phyloP scores from a whole-genome alignment of 2,329 filamentous ascomycete species.

The Xylaria sp. region DNA sequence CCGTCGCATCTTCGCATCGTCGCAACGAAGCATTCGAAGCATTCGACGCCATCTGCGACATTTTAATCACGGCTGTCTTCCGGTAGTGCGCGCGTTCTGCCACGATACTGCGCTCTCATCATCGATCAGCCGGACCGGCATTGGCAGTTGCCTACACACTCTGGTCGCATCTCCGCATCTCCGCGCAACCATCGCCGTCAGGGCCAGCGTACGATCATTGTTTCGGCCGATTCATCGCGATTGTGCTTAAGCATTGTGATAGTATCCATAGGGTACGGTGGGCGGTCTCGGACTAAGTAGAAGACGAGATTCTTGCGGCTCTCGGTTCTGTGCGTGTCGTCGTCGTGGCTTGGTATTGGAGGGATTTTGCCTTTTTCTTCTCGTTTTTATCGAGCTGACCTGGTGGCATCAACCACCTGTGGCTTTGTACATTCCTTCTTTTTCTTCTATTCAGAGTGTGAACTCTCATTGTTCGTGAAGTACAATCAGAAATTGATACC shows the following conservation, averaged over 20 bases:
- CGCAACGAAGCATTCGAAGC: neutral
- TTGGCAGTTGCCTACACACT: neutral
- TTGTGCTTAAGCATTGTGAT: slow-evolving; percentile 40
- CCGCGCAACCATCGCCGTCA: slow-evolving; percentile 24
- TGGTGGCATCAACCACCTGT: slow-evolving; percentile 45
- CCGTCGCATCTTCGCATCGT: neutral
- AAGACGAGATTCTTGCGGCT: slow-evolving; percentile 45
- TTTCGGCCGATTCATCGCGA: slow-evolving; percentile 35
- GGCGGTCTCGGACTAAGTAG: slow-evolving; percentile 44
- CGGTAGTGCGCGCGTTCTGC: neutral
- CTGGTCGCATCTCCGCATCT: slow-evolving; percentile 31
- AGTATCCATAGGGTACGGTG: slow-evolving; percentile 44
- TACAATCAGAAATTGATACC: slow-evolving; percentile 53
- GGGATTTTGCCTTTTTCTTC: slow-evolving; percentile 44
- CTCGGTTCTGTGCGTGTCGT: slow-evolving; percentile 40
- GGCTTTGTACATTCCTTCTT: slow-evolving; percentile 50
- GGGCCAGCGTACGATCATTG: slow-evolving; percentile 31
- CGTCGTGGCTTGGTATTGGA: slow-evolving; percentile 42
- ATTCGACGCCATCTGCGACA: neutral
- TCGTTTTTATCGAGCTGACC: slow-evolving; percentile 44
- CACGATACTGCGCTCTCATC: neutral
- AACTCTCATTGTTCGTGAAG: slow-evolving; percentile 48
- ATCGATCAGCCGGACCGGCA: slow-evolving; percentile 2
- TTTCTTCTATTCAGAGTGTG: slow-evolving; percentile 44
- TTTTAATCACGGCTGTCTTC: neutral